These are phyloP conservation scores for Emmonsiellopsis sp. DNA, from an alignment of 2,329 filamentous ascomycete species.

Conservation along the genomic window DNA sequence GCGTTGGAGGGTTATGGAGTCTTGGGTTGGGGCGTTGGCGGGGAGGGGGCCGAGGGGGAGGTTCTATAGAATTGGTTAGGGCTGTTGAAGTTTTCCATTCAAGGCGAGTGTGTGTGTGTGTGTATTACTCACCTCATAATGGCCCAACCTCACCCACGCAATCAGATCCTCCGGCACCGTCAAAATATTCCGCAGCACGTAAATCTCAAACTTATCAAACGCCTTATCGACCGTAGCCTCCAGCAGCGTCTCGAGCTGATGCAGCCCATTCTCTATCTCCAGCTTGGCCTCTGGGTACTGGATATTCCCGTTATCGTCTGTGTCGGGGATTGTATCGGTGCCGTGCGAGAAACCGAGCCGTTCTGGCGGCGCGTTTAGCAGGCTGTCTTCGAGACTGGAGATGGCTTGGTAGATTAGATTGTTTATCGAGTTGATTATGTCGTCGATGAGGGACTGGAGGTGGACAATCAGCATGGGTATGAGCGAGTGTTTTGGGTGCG, in stretches of 20 bases:
- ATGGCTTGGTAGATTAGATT: constrained; percentile 84
- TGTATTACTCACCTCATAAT: constrained; percentile 60
- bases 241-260: constrained; percentile 73
- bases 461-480: constrained; percentile 5
- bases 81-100: not conserved
- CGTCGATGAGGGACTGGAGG: constrained; percentile 77
- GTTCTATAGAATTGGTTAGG: constrained; percentile 20
- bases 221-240: constrained; percentile 75
- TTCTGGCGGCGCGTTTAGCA: constrained; percentile 63
- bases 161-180: constrained; percentile 62
- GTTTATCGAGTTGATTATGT: constrained; percentile 96
- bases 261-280: constrained; percentile 82
- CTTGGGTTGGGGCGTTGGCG: constrained; percentile 47
- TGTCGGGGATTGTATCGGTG: constrained; percentile 37
- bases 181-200: constrained; percentile 77
- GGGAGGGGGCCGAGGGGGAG: constrained; percentile 25
- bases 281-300: constrained; percentile 45
- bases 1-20: constrained; percentile 63
- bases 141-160: constrained; percentile 69
- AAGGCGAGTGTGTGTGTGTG: not conserved
- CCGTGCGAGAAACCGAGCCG: constrained; percentile 66
- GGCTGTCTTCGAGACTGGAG: constrained; percentile 74
- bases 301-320: constrained; percentile 38
- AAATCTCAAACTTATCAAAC: constrained; percentile 83
- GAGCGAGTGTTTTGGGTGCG: constrained; percentile 1